Base-by-base conservation (phyloP, 768 basidiomycete genomes). In the Naganishia antarctica region DNA sequence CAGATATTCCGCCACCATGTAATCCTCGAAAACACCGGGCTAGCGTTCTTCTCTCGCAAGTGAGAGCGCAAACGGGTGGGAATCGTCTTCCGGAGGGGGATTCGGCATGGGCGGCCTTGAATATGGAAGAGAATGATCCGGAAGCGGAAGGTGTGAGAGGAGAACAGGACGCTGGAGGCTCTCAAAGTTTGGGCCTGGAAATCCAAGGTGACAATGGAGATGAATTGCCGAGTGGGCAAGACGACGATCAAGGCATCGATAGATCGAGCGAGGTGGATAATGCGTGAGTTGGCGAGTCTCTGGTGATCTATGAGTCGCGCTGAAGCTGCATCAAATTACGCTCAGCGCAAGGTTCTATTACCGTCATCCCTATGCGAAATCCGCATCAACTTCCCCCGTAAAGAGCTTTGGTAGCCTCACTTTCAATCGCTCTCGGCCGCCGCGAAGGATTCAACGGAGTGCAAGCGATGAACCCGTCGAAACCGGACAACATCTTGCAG, bases 321-420 rank as follows among this genome's bases (percentile, higher is more conserved):
- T 21, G 18, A 21, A 13, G 34, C n/a, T 18, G 15, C 34, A n/a
- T n/a, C 26, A 18, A 1, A 23, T n/a, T 29, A 47, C 29, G 2
- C 2, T 12, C 46, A 76, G 75, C 60, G 75, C 75, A 12, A 69
- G 75, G 21, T 76, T 70, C 64, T 76, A 74, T 48, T 73, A 76
- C 43, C 73, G 70, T 31, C 43, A 76, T 43, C 73, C 73, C 15
- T 67, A 69, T 32, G 70, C 70, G 11, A 45, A 71, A 31, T 76
- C 75, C 0, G 70, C 71, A 18, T 49, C 69, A 18, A 62, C 61
- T 15, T 76, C 69, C 6, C 69, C 65, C 45, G 32, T 31, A 15
- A 61, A 46, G 43, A 48, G 26, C 25, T 26, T 51, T 40, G 45
- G 59, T 53, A 60, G 43, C 8, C 32, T 57, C 16, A 4, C 50